phyloP scores from a whole-genome alignment of 176 grass and related monocot genomes.

The Oryza meyeriana region DNA sequence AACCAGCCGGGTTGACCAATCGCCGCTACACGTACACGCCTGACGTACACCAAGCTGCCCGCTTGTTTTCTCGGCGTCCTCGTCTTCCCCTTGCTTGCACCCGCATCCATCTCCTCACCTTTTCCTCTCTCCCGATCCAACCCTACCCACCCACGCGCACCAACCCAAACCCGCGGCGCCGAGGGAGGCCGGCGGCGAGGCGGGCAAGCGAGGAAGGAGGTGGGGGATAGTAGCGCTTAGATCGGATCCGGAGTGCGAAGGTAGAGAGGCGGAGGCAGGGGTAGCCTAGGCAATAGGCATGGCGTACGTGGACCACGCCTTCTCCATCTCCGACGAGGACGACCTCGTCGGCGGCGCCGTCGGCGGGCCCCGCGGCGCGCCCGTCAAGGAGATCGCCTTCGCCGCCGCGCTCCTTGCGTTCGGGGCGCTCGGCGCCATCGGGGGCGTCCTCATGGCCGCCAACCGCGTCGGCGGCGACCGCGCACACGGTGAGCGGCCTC shows the following conservation, averaged over 20 bases:
- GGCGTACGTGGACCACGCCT: slow-evolving; percentile 99
- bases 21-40: background rate
- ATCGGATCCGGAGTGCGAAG: background rate
- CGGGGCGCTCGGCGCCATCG: slow-evolving; percentile 59
- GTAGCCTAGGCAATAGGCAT: too few relatives aligned
- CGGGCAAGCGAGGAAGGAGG: too few relatives aligned
- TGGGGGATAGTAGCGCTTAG: background rate
- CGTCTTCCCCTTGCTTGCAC: background rate
- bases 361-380: slow-evolving; percentile 55
- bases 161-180: too few relatives aligned
- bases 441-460: slow-evolving; percentile 65
- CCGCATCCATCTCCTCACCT: background rate
- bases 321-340: slow-evolving; percentile 95
- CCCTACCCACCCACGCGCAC: background rate
- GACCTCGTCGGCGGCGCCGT: slow-evolving; percentile 64
- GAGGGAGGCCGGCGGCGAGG: too few relatives aligned
- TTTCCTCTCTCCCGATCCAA: background rate
- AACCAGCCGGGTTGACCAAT: background rate
- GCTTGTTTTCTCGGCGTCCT: background rate
- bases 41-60: background rate
- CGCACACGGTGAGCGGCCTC: slow-evolving; percentile 61
- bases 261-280: background rate
- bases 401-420: slow-evolving; percentile 90
- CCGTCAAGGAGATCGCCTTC: slow-evolving; percentile 99
- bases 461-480: slow-evolving; percentile 85